Evolutionary conservation across 2,329 filamentous ascomycete genomes (phyloP), one percentile per base, ranked within the genome.

Genomic region (Byssothecium circinans): DNA sequence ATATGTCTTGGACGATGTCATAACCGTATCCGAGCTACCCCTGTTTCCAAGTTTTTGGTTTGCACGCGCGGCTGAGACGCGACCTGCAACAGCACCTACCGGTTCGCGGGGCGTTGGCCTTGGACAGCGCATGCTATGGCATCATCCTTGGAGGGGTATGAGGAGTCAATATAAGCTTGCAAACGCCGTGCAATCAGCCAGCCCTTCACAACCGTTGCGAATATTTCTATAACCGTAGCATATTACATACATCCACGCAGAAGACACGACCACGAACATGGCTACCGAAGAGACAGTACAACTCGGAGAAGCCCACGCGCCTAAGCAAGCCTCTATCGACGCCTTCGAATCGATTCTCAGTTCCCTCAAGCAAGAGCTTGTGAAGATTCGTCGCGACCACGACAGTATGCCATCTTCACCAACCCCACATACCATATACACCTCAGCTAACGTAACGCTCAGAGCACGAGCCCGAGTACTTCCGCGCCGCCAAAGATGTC

Each of bases 401-500:
- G 65, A 69, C 46, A 71, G 66, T 69, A 60, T 32, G 49, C 10
- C 10, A 33, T 12, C 27, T 5, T 5, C 10, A 8, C 19, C 34
- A 15, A 4, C 8, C 5, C 23, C 3, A 17, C 14, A 20, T 17
- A 11, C n/a, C 23, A 5, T 34, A 20, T 36, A 47, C 34, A 45
- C 38, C 8, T n/a, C 8, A 17, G 3, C 39, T 53, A 30, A 46
- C 34, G 14, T n/a, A 41, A 33, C 1, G 2, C n/a, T 5, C 19
- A 69, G 66, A 65, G 47, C 68, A 73, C 46, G 68, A 71, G 40
- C 64, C 66, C 7, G 64, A 68, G 37, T 72, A 72, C 53, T 73
- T 72, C 47, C 52, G 53, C 32, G 55, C 60, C 5, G 66, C 71
- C 42, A 74, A 74, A 37, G 45, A 58, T 17, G 64, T 79, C 10